Conservation (phyloP, 352 stramenopile species). For the Paralagenidium karlingii region DNA sequence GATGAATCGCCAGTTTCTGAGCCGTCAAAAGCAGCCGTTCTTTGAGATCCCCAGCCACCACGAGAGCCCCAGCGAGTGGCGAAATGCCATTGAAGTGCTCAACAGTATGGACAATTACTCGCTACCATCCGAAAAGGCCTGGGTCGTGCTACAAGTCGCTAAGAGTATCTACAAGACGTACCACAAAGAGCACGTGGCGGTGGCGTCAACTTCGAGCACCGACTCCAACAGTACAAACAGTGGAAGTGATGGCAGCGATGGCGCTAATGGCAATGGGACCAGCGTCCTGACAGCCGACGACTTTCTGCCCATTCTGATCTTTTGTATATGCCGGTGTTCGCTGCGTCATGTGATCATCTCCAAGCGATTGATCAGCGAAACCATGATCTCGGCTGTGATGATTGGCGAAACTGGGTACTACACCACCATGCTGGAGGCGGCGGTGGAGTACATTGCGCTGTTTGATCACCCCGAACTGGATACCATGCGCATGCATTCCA, state of each 20-base stretch:
- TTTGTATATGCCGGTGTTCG: constrained; percentile 30
- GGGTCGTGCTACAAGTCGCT: constrained; percentile 46
- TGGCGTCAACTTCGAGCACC: too few relatives aligned
- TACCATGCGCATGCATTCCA: too few relatives aligned
- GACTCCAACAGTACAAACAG: too few relatives aligned
- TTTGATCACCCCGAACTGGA: too few relatives aligned
- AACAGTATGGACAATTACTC: constrained; percentile 64
- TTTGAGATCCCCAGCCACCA: constrained; percentile 45
- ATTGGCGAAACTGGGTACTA: constrained; percentile 75
- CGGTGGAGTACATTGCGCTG: too few relatives aligned
- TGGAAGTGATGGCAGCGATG: too few relatives aligned
- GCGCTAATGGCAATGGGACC: too few relatives aligned
- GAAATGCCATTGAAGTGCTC: constrained; percentile 24
- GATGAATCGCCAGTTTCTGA: constrained; percentile 25
- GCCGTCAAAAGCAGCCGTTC: constrained; percentile 27
- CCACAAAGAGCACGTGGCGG: constrained; percentile 19
- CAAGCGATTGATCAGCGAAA: constrained; percentile 58
- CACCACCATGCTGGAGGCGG: constrained; percentile 63
- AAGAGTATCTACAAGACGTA: constrained; percentile 65
- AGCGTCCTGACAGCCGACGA: constrained; percentile 42
- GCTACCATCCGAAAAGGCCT: constrained; percentile 48
- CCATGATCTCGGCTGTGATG: constrained; percentile 60
- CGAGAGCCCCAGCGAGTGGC: constrained; percentile 41
- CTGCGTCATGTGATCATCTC: constrained; percentile 45
- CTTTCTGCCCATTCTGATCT: constrained; percentile 76